Percentiles rank a stretch among this genome's conserved stretches.
Evolutionary conservation across 495 filamentous ascomycete genomes (phyloP).

Genomic region (Penicillium atrosanguineum): DNA sequence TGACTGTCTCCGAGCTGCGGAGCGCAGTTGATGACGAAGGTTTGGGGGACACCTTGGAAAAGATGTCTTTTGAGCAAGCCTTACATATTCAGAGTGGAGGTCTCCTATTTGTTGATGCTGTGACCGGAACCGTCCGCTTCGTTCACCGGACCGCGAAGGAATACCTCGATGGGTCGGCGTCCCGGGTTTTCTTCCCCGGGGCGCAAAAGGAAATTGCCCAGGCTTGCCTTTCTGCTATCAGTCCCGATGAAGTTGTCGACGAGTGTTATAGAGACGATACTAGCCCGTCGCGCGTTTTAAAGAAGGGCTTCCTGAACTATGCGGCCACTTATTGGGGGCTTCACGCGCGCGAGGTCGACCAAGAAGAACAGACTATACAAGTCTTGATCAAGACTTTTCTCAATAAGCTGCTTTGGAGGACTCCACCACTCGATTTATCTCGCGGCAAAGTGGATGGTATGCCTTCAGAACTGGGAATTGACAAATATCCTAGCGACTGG

Average conservation of each 20-base stretch:
- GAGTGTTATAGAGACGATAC: constrained; percentile 29
- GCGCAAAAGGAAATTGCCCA: constrained; percentile 35
- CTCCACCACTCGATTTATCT: constrained; percentile 20
- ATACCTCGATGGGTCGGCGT: constrained; percentile 28
- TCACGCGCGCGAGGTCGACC: constrained; percentile 25
- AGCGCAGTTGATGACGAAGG: constrained; percentile 12
- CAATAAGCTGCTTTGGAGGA: constrained; percentile 36
- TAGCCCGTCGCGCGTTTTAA: constrained; percentile 3
- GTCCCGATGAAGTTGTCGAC: constrained; percentile 32
- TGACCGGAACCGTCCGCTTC: constrained; percentile 23
- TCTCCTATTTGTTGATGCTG: constrained; percentile 26
- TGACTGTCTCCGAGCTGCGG: constrained; percentile 27
- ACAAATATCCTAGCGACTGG: constrained; percentile 31
- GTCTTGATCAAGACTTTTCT: constrained; percentile 33
- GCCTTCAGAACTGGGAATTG: constrained; percentile 22
- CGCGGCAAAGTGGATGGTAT: constrained; percentile 8
- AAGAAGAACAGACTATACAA: constrained; percentile 33
- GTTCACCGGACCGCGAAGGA: constrained; percentile 35
- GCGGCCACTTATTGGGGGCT: constrained; percentile 32
- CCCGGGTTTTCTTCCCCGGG: constrained; percentile 32
- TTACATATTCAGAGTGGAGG: constrained; percentile 20
- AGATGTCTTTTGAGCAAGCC: constrained; percentile 12
- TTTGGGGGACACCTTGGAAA: background rate
- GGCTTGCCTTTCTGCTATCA: constrained; percentile 25
- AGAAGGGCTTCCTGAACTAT: constrained; percentile 21